phyloP scores from a whole-genome alignment of 495 filamentous ascomycete genomes.

The Hyaloscypha hepaticicola region DNA sequence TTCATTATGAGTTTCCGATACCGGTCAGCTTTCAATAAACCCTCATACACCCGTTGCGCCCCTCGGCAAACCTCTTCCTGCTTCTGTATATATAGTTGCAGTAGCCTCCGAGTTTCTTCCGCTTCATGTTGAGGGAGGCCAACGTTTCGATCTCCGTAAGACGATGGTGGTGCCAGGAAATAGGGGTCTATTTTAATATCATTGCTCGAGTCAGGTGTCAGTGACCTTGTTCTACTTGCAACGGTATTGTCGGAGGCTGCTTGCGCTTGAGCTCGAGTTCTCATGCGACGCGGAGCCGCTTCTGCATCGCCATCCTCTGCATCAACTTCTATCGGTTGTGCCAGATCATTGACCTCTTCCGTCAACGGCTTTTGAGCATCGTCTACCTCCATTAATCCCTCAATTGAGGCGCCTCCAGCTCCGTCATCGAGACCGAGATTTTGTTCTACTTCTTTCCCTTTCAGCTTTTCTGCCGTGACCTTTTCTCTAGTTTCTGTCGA shows the following conservation, averaged over 20 bases:
- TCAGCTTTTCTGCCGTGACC: not conserved
- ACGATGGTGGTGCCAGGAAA: constrained; percentile 70
- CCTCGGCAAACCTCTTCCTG: constrained; percentile 92
- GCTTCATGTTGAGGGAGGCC: constrained; percentile 81
- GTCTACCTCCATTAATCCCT: constrained; percentile 14
- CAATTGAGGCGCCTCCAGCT: not conserved
- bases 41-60: constrained; percentile 70
- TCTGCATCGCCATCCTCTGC: constrained; percentile 35
- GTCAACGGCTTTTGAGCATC: not conserved
- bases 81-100: constrained; percentile 88
- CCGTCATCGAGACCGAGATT: not conserved
- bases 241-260: constrained; percentile 41
- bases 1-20: constrained; percentile 76
- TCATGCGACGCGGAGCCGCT: constrained; percentile 60
- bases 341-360: constrained; percentile 23
- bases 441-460: not conserved
- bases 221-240: constrained; percentile 40
- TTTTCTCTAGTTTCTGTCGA: not conserved
- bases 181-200: constrained; percentile 72
- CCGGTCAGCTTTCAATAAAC: constrained; percentile 72
- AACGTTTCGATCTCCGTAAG: constrained; percentile 73
- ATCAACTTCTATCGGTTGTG: constrained; percentile 7
- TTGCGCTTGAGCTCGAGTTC: constrained; percentile 64
- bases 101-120: constrained; percentile 79
- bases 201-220: constrained; percentile 48